Evolutionary conservation across 176 grass and related monocot species (phyloP).

Genomic region (Areca catechu): DNA sequence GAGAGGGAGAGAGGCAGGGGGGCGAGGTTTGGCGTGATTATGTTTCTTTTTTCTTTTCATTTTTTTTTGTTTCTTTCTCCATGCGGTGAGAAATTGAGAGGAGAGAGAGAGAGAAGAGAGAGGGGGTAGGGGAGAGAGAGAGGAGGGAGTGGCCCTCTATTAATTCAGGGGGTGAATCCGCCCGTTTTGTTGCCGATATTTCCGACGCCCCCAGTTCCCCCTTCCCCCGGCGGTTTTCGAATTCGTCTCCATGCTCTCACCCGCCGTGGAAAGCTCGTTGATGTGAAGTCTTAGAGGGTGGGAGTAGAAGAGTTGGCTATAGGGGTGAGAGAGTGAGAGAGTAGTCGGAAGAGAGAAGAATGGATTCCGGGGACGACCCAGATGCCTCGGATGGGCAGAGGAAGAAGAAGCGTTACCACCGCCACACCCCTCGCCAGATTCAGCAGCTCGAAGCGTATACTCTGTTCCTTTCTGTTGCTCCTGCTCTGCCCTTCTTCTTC

Average conservation of each 20-base stretch:
- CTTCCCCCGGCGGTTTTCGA: neutral
- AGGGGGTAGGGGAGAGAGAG: neutral
- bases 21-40: too few species aligned
- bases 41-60: too few species aligned
- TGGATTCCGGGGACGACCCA: slow-evolving; percentile 82
- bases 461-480: neutral
- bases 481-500: too few species aligned
- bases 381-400: slow-evolving; percentile 58
- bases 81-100: too few species aligned
- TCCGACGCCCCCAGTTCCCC: neutral
- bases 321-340: neutral
- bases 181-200: slow-evolving; percentile 6
- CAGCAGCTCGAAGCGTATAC: slow-evolving; percentile 87
- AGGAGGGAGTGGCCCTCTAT: too few species aligned
- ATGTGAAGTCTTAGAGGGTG: too few species aligned
- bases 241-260: neutral
- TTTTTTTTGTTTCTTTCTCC: too few species aligned
- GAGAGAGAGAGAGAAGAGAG: neutral
- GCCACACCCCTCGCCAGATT: slow-evolving; percentile 96
- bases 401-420: slow-evolving; percentile 84
- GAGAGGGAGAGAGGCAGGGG: too few species aligned
- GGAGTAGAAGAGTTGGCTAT: too few species aligned
- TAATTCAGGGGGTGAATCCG: neutral
- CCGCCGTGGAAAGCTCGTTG: neutral
- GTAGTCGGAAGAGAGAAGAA: neutral